phyloP scores from a whole-genome alignment of 768 basidiomycete genomes.

The Scleroderma citrinum region DNA sequence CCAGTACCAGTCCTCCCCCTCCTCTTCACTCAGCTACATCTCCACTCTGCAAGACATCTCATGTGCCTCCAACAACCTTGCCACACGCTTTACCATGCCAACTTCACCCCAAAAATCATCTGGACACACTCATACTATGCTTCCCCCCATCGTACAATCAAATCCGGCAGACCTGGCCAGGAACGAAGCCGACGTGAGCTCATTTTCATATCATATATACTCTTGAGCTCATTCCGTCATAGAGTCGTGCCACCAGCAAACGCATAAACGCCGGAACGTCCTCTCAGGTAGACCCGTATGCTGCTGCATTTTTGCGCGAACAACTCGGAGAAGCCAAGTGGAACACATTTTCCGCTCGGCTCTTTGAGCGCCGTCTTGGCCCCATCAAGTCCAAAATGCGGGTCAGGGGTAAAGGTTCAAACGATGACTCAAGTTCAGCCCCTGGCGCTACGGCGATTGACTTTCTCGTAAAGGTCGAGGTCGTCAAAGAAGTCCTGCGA shows the following conservation, averaged over 20 bases:
- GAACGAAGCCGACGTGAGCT: constrained; percentile 21
- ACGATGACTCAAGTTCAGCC: constrained; percentile 20
- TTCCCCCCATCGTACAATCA: constrained; percentile 30
- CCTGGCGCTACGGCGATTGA: constrained; percentile 42
- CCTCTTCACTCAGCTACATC: constrained; percentile 18
- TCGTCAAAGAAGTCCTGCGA: constrained; percentile 44
- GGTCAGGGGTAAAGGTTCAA: constrained; percentile 23
- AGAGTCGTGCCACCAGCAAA: constrained; percentile 25
- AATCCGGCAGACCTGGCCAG: constrained; percentile 24
- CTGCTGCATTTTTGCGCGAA: constrained; percentile 41
- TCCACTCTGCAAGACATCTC: constrained; percentile 22
- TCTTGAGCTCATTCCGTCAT: constrained; percentile 9
- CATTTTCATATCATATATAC: not conserved
- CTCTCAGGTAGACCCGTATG: constrained; percentile 36
- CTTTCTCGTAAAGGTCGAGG: constrained; percentile 48
- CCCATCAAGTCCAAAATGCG: constrained; percentile 34
- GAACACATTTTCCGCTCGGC: constrained; percentile 41
- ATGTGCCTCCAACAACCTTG: constrained; percentile 12
- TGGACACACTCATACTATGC: constrained; percentile 23
- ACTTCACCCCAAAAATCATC: constrained; percentile 19
- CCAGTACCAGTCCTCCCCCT: constrained; percentile 23
- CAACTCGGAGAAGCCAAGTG: constrained; percentile 39
- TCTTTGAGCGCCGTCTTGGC: constrained; percentile 41
- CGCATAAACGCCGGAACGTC: constrained; percentile 15
- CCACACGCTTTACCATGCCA: constrained; percentile 13